These are phyloP conservation scores for Tolypocladium nubicola DNA, from an alignment of 2,329 filamentous ascomycete species.

Conservation along the genomic window DNA sequence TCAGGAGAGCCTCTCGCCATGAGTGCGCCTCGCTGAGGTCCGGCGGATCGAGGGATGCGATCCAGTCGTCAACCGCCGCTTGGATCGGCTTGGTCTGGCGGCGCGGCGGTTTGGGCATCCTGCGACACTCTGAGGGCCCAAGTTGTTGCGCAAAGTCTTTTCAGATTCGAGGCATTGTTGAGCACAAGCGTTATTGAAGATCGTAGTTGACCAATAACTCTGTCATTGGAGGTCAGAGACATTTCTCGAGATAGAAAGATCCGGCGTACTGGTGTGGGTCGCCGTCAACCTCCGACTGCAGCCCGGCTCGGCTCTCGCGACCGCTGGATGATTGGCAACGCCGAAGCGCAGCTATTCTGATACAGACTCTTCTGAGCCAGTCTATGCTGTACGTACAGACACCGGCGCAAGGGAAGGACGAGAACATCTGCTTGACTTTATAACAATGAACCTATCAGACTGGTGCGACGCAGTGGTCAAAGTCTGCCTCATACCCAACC, in stretches of 20 bases:
- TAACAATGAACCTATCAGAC: neutral
- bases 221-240: neutral
- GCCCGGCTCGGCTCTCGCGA: neutral
- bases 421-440: neutral
- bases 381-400: neutral
- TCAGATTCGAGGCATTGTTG: neutral
- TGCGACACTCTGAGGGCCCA: neutral
- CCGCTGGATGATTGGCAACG: neutral
- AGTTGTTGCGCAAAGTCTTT: neutral
- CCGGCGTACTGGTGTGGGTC: neutral
- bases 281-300: neutral
- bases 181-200: neutral
- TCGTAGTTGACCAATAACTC: neutral
- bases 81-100: conserved; percentile 19
- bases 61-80: conserved; percentile 19
- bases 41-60: conserved; percentile 5
- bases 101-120: conserved; percentile 14
- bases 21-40: neutral
- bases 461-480: neutral
- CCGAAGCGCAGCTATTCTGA: neutral
- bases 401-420: neutral
- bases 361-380: neutral
- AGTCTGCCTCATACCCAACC: conserved; percentile 1
- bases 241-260: neutral
- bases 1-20: conserved; percentile 20